Base-by-base conservation (phyloP, 192 early-diverging fungal species). In the Mortierella hygrophila region DNA sequence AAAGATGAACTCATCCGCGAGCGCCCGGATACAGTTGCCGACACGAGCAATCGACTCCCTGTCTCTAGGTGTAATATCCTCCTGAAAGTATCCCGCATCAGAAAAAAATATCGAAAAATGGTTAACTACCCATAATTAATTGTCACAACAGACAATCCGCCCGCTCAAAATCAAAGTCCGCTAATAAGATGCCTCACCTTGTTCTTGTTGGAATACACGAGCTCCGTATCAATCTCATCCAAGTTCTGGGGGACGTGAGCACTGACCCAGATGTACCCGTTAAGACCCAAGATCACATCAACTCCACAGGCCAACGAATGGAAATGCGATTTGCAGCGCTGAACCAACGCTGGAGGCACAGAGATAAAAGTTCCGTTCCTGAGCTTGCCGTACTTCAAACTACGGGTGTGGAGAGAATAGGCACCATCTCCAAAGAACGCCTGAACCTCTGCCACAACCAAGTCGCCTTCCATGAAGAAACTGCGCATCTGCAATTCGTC, bases 401-500 rank as follows among this genome's bases (percentile, higher is more conserved):
- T 96, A 75, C 99, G 93, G 7, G 97, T 99, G 74, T 99, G 98
- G 46, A 99, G 85, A 5, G 94, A 94, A 38, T 94, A 91, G 4
- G 95, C 93, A 26, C 98, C 98, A 88, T 99, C 99, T 32, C 88
- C 88, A 90, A 96, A 98, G 76, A 96, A 95, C 13, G 90, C 89
- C 88, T 96, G 96, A 35, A 97, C 93, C 81, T 98, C 97, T 63
- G 97, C 98, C 88, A 97, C 96, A 21, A 99, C 88, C 79, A 98
- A 79, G 89, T 99, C 97, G 13, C 99, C 99, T 68, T 99, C 99
- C 21, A 95, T 89, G 88, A 99, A 97, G 77, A 98, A 98, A 41
- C 93, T 94, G 60, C 97, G 93, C 98, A 99, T 99, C 85, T 98
- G 96, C 78, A 99, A 91, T 87, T 99, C 97, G 88, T 99, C 98